phyloP scores from a whole-genome alignment of 495 filamentous ascomycete genomes.

The Podospora pseudocomata region DNA sequence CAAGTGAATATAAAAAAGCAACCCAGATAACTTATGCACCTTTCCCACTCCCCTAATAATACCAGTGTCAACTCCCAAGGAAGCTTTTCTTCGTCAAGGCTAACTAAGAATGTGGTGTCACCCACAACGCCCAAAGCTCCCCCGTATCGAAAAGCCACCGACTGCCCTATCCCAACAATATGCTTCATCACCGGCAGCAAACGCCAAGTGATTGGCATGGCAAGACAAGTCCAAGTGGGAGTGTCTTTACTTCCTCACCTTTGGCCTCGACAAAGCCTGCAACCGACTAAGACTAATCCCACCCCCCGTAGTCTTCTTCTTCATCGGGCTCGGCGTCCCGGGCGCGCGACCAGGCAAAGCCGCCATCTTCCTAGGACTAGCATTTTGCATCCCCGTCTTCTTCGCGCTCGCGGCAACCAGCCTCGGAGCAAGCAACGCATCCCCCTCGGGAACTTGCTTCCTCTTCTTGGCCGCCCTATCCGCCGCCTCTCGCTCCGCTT shows the following conservation, averaged over 20 bases:
- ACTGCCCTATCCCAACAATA: neutral
- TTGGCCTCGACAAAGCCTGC: slow-evolving; percentile 52
- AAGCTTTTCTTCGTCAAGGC: neutral
- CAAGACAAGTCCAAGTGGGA: too few relatives aligned
- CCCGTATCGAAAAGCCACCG: neutral
- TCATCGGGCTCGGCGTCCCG: slow-evolving; percentile 41
- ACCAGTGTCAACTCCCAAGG: neutral
- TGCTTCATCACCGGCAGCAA: neutral
- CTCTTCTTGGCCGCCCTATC: slow-evolving; percentile 47
- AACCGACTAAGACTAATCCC: slow-evolving; percentile 47
- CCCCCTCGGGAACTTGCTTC: slow-evolving; percentile 44
- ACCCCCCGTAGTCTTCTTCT: slow-evolving; percentile 39
- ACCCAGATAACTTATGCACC: neutral
- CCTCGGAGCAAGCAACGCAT: slow-evolving; percentile 42
- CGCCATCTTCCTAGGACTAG: slow-evolving; percentile 20
- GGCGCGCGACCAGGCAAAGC: slow-evolving; percentile 7
- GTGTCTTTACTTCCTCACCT: slow-evolving; percentile 40
- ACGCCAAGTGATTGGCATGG: neutral
- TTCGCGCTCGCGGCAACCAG: slow-evolving; percentile 30
- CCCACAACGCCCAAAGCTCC: slow-evolving; percentile 12
- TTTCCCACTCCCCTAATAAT: neutral
- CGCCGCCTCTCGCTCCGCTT: slow-evolving; percentile 38
- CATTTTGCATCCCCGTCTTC: slow-evolving; percentile 2
- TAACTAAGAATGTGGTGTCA: slow-evolving; percentile 15
- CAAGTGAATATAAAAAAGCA: neutral